Evolutionary conservation across 169 alveolate genomes (phyloP).

Genomic region (Eimeria falciformis): DNA sequence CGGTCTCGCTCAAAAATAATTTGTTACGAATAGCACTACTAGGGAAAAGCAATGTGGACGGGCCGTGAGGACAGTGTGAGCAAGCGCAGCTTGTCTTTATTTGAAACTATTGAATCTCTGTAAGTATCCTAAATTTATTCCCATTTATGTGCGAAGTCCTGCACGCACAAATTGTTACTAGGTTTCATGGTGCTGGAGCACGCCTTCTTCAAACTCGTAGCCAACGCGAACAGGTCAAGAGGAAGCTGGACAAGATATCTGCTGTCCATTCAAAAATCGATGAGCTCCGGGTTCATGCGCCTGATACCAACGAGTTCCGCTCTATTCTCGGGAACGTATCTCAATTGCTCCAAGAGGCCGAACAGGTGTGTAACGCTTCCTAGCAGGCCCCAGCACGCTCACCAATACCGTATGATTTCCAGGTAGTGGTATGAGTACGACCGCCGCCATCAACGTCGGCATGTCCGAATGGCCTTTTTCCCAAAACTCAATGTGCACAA

Average conservation of each 20-base stretch:
- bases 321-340: constrained; percentile 52
- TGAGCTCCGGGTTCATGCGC: constrained; percentile 68
- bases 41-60: constrained; percentile 62
- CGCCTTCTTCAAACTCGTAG: constrained; percentile 68
- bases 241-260: constrained; percentile 63
- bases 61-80: constrained; percentile 70
- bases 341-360: constrained; percentile 68
- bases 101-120: constrained; percentile 62
- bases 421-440: constrained; percentile 42
- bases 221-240: constrained; percentile 71
- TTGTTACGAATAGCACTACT: neutral
- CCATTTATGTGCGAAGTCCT: neutral
- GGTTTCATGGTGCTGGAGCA: constrained; percentile 67
- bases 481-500: constrained; percentile 38
- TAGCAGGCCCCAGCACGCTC: no score
- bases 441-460: constrained; percentile 45
- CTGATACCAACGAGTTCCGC: constrained; percentile 69
- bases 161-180: neutral
- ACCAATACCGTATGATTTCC: neutral
- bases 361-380: constrained; percentile 41
- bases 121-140: no score
- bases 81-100: constrained; percentile 59
- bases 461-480: constrained; percentile 53
- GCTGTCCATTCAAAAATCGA: constrained; percentile 64
- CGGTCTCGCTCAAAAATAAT: neutral